Conservation (phyloP, 2,329 filamentous ascomycete species). For the Rasamsonia emersonii region DNA sequence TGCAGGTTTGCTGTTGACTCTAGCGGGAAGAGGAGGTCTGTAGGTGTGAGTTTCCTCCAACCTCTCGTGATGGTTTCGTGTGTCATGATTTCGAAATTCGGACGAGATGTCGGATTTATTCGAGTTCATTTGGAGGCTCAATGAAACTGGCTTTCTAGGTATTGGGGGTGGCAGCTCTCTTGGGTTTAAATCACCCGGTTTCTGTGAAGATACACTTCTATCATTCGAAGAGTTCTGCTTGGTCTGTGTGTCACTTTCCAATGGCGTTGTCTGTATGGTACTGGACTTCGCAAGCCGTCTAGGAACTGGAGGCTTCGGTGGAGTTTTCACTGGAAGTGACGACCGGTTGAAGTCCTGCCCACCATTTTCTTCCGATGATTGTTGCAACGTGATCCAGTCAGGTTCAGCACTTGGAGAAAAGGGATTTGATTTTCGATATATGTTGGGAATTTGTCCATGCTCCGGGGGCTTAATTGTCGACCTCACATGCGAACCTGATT, state of each 20-base stretch:
- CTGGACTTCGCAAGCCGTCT: constrained; percentile 13
- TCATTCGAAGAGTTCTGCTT: constrained; percentile 1
- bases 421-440: constrained; percentile 68
- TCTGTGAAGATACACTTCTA: no score
- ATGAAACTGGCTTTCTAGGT: constrained; percentile 52
- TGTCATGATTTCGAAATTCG: neutral
- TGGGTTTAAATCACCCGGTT: no score
- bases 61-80: neutral
- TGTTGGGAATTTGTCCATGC: constrained; percentile 58
- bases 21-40: neutral
- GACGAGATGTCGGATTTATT: neutral
- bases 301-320: constrained; percentile 17
- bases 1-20: neutral
- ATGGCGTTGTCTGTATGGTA: neutral
- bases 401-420: constrained; percentile 65
- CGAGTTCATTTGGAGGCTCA: constrained; percentile 15
- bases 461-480: constrained; percentile 62
- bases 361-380: no score
- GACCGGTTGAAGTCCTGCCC: no score
- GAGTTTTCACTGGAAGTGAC: constrained; percentile 3
- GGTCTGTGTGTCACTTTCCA: neutral
- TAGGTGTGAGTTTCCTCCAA: neutral
- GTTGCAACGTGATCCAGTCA: constrained; percentile 86
- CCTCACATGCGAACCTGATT: constrained; percentile 59
- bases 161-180: constrained; percentile 42